Evolutionary conservation across 1,139 yeast species (phyloP).

Genomic region (Protomyces gravidus): DNA sequence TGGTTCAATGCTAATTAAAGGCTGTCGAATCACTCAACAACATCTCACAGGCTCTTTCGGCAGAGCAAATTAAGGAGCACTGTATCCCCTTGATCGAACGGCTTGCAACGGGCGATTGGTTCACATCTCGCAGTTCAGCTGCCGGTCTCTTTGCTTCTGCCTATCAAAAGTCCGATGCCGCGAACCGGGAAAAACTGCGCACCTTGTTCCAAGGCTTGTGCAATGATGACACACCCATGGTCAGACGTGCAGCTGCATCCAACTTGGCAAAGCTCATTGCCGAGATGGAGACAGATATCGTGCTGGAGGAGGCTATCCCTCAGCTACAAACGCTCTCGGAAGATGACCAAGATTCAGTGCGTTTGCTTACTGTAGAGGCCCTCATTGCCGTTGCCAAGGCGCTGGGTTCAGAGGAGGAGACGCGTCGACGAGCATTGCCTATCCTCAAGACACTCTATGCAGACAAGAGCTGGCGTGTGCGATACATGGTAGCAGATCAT

Average conservation of each 20-base stretch:
- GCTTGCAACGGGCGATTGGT: slow-evolving; percentile 89
- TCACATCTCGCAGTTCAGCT: slow-evolving; percentile 84
- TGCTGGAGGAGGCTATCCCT: slow-evolving; percentile 50
- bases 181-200: slow-evolving; percentile 52
- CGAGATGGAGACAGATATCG: slow-evolving; percentile 39
- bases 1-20: slow-evolving; percentile 12
- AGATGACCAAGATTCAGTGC: slow-evolving; percentile 94
- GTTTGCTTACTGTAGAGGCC: slow-evolving; percentile 82
- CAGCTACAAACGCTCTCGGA: slow-evolving; percentile 77
- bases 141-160: slow-evolving; percentile 81
- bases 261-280: slow-evolving; percentile 55
- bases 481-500: slow-evolving; percentile 94
- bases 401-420: slow-evolving; percentile 37
- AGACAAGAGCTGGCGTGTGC: slow-evolving; percentile 97
- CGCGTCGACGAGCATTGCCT: slow-evolving; percentile 32
- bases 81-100: slow-evolving; percentile 73
- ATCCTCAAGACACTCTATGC: slow-evolving; percentile 53
- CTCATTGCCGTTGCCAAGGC: slow-evolving; percentile 52
- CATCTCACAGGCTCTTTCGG: slow-evolving; percentile 61
- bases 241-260: slow-evolving; percentile 87
- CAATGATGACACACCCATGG: slow-evolving; percentile 96
- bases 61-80: slow-evolving; percentile 60
- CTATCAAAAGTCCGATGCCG: slow-evolving; percentile 56
- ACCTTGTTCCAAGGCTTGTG: slow-evolving; percentile 65
- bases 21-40: slow-evolving; percentile 81